Evolutionary conservation across 768 basidiomycete species (phyloP), one percentile per base, ranked within the genome.

Genomic region (Tulasnella sp.): DNA sequence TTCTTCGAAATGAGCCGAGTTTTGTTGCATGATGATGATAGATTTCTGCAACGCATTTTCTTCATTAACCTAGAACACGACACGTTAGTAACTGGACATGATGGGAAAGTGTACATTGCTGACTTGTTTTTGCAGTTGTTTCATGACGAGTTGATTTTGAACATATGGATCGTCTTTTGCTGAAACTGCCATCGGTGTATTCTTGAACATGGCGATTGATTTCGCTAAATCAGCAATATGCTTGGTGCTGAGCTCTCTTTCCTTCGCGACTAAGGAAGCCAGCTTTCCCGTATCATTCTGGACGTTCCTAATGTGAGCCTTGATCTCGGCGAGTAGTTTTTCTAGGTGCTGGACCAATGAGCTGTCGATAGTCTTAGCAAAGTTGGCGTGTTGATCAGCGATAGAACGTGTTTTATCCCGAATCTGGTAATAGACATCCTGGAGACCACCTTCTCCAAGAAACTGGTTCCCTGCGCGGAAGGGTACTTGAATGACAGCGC

Each of bases 1-100:
- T 58, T 89, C 86, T 66, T 98, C 95, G 59, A 99, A 99, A 63
- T 92, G 83, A 19, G 92, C 93, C 13, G 83, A 86, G 64, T 93
- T 93, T 58, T 92, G 90, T 60, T 99, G 93, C 78, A 93, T 96
- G 65, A 99, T 92, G 61, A 99, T 81, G 61, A 96, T 86, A 2
- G 83, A 87, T 65, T 98, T 99, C 67, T 99, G 93, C 12, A 99
- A 78, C 0, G 91, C 79, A 63, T 99, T 99, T 67, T 99, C 95
- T 67, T 95, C 93, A 25, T 40, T 49, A n/a, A 39, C 47, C 24
- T 33, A 29, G 22, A 4, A 45, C 15, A 22, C 31, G 13, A 15
- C 7, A 45, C 42, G 15, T 9, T 16, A 15, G 20, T 43, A 20
- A 43, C 13, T 15, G 41, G 15, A 13, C 45, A 34, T 28, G 20